Conservation (phyloP, 352 stramenopile genomes). For the Phytophthora hibernalis region DNA sequence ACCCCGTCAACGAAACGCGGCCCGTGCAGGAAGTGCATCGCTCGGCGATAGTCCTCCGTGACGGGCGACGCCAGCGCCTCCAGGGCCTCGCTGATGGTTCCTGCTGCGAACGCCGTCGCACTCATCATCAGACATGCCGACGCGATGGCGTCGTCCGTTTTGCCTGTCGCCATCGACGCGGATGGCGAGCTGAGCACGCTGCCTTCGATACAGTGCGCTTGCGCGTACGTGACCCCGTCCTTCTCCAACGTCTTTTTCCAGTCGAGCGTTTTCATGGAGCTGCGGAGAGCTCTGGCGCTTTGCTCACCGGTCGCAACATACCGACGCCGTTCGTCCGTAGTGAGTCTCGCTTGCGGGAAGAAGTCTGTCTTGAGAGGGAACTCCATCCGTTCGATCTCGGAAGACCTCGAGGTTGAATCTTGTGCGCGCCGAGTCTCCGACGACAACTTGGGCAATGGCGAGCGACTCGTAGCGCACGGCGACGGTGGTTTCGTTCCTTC, state of each 20-base stretch:
- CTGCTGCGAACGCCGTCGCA: conserved; percentile 56
- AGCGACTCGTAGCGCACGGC: background rate
- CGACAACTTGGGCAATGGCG: conserved; percentile 36
- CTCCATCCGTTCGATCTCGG: conserved; percentile 45
- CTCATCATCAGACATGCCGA: conserved; percentile 70
- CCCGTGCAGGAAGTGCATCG: conserved; percentile 73
- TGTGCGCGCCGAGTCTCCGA: conserved; percentile 14
- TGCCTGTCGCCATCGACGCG: conserved; percentile 7
- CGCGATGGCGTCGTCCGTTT: conserved; percentile 11
- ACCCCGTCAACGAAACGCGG: conserved; percentile 67
- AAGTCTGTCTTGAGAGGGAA: conserved; percentile 78
- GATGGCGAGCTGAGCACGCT: conserved; percentile 13
- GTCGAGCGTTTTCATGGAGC: conserved; percentile 53
- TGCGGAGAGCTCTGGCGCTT: conserved; percentile 48
- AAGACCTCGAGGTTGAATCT: background rate
- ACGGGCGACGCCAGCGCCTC: conserved; percentile 65
- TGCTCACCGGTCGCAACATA: conserved; percentile 57
- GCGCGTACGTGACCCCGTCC: conserved; percentile 66
- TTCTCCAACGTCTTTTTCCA: conserved; percentile 68
- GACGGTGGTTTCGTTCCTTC: conserved; percentile 38
- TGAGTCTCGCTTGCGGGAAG: conserved; percentile 66
- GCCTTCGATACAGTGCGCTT: conserved; percentile 69
- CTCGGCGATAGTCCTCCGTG: conserved; percentile 71
- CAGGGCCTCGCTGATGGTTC: conserved; percentile 72
- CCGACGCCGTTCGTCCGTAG: conserved; percentile 47